Evolutionary conservation across 2,329 filamentous ascomycete genomes (phyloP).

Genomic region (Paraphaeosphaeria sporulosa): DNA sequence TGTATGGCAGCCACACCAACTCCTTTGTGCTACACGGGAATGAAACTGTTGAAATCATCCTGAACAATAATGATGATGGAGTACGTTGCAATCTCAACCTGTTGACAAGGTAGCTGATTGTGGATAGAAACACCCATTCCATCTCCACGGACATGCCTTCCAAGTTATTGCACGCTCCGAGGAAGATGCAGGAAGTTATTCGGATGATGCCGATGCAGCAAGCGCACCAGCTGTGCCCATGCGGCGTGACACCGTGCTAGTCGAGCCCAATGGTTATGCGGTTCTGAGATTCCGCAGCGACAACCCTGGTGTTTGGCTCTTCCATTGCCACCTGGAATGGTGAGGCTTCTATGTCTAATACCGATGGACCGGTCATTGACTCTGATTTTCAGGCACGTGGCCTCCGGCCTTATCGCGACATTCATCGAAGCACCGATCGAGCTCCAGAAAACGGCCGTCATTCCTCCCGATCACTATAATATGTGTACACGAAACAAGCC

Average conservation of each 20-base stretch:
- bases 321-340: slow-evolving; percentile 47
- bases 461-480: slow-evolving; percentile 69
- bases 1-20: slow-evolving; percentile 62
- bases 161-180: slow-evolving; percentile 44
- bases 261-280: slow-evolving; percentile 62
- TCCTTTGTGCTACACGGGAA: slow-evolving; percentile 71
- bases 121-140: slow-evolving; percentile 70
- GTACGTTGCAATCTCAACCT: not conserved
- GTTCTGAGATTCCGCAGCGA: slow-evolving; percentile 64
- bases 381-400: slow-evolving; percentile 33
- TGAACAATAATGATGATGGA: slow-evolving; percentile 73
- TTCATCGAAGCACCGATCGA: slow-evolving; percentile 61
- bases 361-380: too few relatives aligned
- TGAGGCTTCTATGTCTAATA: not conserved
- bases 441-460: slow-evolving; percentile 62
- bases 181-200: slow-evolving; percentile 58
- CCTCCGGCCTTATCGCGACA: slow-evolving; percentile 59
- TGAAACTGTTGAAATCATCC: slow-evolving; percentile 74
- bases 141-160: slow-evolving; percentile 67
- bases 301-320: slow-evolving; percentile 52
- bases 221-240: slow-evolving; percentile 47
- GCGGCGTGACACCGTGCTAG: slow-evolving; percentile 62
- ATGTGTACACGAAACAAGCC: slow-evolving; percentile 64
- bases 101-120: not conserved
- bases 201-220: slow-evolving; percentile 44